Percentiles rank a stretch among this genome's conserved stretches.
Evolutionary conservation across 169 alveolate genomes (phyloP).

Genomic region (Plasmodium gallinaceum): DNA sequence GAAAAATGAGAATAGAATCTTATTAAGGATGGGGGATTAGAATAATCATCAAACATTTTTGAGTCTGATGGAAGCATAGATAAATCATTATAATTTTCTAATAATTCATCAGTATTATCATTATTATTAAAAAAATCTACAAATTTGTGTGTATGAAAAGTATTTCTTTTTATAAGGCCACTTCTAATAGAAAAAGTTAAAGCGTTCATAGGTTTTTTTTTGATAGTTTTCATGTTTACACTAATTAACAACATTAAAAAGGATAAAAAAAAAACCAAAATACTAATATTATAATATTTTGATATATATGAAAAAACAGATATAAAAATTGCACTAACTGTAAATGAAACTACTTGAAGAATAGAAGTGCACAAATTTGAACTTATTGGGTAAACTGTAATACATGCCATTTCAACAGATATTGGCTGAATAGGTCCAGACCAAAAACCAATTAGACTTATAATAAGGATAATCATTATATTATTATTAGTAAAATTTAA

Average conservation of each 20-base stretch:
- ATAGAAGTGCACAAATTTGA: constrained; percentile 57
- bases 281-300: neutral
- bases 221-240: constrained; percentile 9
- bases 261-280: constrained; percentile 22
- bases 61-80: neutral
- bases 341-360: constrained; percentile 47
- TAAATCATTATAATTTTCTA: neutral
- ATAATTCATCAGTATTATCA: neutral
- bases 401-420: constrained; percentile 63
- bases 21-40: neutral
- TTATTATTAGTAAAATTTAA: constrained; percentile 25
- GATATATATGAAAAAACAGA: constrained; percentile 48
- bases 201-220: neutral
- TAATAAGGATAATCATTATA: constrained; percentile 14
- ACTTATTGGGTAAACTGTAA: constrained; percentile 38
- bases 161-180: constrained; percentile 31
- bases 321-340: constrained; percentile 49
- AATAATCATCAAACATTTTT: neutral
- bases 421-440: constrained; percentile 62
- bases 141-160: constrained; percentile 24
- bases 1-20: neutral
- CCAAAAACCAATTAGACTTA: constrained; percentile 55
- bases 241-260: constrained; percentile 21
- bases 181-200: constrained; percentile 46
- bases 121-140: constrained; percentile 11